Evolutionary conservation across 2,329 filamentous ascomycete species (phyloP).

Genomic region (Claviceps sp.): DNA sequence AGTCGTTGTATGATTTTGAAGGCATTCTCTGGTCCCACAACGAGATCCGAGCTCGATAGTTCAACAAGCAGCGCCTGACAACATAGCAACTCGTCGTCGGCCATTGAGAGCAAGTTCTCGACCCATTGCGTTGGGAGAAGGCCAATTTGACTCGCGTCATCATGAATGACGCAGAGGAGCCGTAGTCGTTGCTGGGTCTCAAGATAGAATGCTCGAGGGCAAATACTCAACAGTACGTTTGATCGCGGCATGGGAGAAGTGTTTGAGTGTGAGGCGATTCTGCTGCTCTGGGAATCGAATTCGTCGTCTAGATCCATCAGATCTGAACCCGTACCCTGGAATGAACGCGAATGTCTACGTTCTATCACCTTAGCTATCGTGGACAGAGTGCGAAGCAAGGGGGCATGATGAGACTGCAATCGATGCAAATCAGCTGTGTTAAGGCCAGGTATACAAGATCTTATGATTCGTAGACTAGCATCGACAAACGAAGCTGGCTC

Average conservation of each 20-base stretch:
- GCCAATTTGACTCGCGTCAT: conserved; percentile 31
- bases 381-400: conserved; percentile 30
- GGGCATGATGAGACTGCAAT: conserved; percentile 24
- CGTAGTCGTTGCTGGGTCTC: conserved; percentile 33
- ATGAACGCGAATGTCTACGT: conserved; percentile 9
- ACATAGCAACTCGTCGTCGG: conserved; percentile 39
- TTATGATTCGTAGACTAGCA: conserved; percentile 29
- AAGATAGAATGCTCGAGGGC: conserved; percentile 31
- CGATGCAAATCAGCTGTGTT: conserved; percentile 21
- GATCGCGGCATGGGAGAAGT: conserved; percentile 31
- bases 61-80: conserved; percentile 37
- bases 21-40: conserved; percentile 33
- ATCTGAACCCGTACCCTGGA: conserved; percentile 28
- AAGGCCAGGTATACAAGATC: conserved; percentile 33
- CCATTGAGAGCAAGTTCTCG: conserved; percentile 32
- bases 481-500: conserved; percentile 34
- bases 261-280: conserved; percentile 24
- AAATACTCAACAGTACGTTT: conserved; percentile 27
- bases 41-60: conserved; percentile 39
- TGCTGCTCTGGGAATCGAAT: conserved; percentile 46
- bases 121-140: conserved; percentile 37
- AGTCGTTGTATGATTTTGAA: conserved; percentile 34
- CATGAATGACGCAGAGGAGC: conserved; percentile 29
- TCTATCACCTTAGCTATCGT: conserved; percentile 21
- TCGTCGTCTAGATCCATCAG: conserved; percentile 55